phyloP scores from a whole-genome alignment of 73 alveolate genomes.

The Diophrys sp. region DNA sequence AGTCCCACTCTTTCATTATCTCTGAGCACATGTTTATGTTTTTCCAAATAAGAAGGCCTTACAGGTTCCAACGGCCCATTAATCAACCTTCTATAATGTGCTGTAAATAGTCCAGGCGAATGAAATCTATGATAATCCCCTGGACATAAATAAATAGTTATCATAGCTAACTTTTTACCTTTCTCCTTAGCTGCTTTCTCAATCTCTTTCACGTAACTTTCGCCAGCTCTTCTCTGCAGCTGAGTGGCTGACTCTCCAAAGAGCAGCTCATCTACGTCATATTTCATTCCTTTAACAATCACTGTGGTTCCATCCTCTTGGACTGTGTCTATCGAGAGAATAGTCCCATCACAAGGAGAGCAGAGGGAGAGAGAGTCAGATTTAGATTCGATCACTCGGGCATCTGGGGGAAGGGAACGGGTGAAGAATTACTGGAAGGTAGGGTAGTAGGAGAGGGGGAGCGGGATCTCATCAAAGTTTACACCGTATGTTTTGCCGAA shows the following conservation, averaged over 20 bases:
- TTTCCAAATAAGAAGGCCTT: constrained; percentile 58
- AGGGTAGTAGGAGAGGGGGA: constrained; percentile 43
- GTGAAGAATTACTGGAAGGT: constrained; percentile 77
- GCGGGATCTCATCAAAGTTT: constrained; percentile 36
- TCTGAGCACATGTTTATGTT: constrained; percentile 39
- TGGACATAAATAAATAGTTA: constrained; percentile 72
- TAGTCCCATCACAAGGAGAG: constrained; percentile 62
- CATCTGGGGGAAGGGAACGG: constrained; percentile 53
- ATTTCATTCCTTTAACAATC: constrained; percentile 46
- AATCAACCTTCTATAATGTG: constrained; percentile 68
- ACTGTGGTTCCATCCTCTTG: constrained; percentile 32
- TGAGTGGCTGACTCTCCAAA: constrained; percentile 34
- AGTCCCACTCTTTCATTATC: constrained; percentile 80
- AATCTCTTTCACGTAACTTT: not conserved
- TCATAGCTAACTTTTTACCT: constrained; percentile 16
- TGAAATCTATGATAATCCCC: constrained; percentile 90
- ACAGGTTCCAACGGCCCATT: constrained; percentile 80
- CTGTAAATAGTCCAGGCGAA: constrained; percentile 68
- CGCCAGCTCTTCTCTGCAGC: not conserved
- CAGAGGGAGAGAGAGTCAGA: constrained; percentile 16
- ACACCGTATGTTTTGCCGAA: constrained; percentile 62
- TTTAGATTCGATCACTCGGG: constrained; percentile 15
- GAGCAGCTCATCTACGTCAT: constrained; percentile 50
- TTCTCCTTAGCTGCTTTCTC: constrained; percentile 23
- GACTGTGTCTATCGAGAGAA: constrained; percentile 31